These are phyloP conservation scores for Lophium mytilinum DNA, from an alignment of 495 filamentous ascomycete genomes.

Conservation along the genomic window DNA sequence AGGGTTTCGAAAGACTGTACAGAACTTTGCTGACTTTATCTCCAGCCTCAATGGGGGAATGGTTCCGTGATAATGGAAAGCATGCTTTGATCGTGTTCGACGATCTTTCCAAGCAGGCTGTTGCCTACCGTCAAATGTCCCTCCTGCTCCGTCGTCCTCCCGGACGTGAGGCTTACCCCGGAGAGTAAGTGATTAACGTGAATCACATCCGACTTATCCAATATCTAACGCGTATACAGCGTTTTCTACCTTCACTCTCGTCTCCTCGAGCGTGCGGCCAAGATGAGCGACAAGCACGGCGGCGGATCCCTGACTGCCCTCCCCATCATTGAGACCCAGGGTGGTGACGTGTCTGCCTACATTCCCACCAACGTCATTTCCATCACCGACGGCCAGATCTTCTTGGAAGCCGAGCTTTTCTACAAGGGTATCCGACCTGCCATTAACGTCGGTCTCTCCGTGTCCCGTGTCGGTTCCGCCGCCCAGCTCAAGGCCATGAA, in stretches of 20 bases:
- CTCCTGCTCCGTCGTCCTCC: slow-evolving; percentile 97
- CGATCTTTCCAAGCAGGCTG: slow-evolving; percentile 97
- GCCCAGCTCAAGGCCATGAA: slow-evolving; percentile 99
- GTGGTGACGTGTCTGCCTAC: slow-evolving; percentile 99
- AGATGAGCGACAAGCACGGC: slow-evolving; percentile 96
- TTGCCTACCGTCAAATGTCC: slow-evolving; percentile 99
- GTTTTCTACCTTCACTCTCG: slow-evolving; percentile 99
- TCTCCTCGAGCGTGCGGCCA: slow-evolving; percentile 97
- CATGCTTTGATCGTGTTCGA: slow-evolving; percentile 93
- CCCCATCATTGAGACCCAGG: slow-evolving; percentile 98
- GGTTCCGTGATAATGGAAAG: slow-evolving; percentile 85
- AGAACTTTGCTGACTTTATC: neutral
- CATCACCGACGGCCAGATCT: slow-evolving; percentile 99
- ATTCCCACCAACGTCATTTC: slow-evolving; percentile 99
- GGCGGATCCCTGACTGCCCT: slow-evolving; percentile 95
- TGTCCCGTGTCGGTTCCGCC: slow-evolving; percentile 98
- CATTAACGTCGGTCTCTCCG: slow-evolving; percentile 99
- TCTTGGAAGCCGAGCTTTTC: slow-evolving; percentile 98
- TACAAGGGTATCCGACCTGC: slow-evolving; percentile 99
- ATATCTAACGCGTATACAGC: slow-evolving; percentile 27
- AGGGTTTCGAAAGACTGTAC: too few species aligned
- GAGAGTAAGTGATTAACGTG: slow-evolving; percentile 54
- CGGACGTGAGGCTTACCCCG: slow-evolving; percentile 99
- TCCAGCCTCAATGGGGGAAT: slow-evolving; percentile 61
- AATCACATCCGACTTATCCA: neutral